Percentiles rank a stretch among this genome's conserved stretches.
phyloP scores from a whole-genome alignment of 2,329 filamentous ascomycete species.

The Colletotrichum cuscutae region DNA sequence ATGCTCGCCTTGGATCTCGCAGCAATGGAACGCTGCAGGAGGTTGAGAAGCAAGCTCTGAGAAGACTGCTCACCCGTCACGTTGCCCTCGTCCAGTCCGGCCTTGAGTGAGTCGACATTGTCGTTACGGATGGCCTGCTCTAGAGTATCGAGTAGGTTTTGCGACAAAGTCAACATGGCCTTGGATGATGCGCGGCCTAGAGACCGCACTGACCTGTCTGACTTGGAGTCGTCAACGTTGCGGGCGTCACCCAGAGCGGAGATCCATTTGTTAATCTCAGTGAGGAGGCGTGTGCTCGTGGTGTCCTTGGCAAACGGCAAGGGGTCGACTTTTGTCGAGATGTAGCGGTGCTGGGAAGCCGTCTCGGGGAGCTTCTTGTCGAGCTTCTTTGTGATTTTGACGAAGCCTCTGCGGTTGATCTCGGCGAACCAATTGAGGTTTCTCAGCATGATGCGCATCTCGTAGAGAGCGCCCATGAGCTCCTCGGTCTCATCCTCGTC shows the following conservation, averaged over 20 bases:
- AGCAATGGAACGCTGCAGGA: slow-evolving; percentile 82
- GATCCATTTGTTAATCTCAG: slow-evolving; percentile 89
- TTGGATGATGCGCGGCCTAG: slow-evolving; percentile 81
- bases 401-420: slow-evolving; percentile 92
- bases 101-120: slow-evolving; percentile 66
- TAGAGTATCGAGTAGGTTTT: slow-evolving; percentile 74
- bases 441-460: slow-evolving; percentile 85
- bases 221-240: slow-evolving; percentile 78
- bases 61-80: slow-evolving; percentile 63
- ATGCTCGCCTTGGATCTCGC: slow-evolving; percentile 76
- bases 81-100: slow-evolving; percentile 66
- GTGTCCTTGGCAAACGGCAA: slow-evolving; percentile 85
- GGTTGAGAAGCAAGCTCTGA: slow-evolving; percentile 79
- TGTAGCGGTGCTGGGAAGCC: slow-evolving; percentile 84
- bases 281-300: slow-evolving; percentile 58
- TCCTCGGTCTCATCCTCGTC: slow-evolving; percentile 93
- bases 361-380: slow-evolving; percentile 90
- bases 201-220: slow-evolving; percentile 79
- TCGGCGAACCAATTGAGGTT: slow-evolving; percentile 98
- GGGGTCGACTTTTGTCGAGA: slow-evolving; percentile 90
- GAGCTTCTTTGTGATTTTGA: slow-evolving; percentile 99
- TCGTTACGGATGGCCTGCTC: slow-evolving; percentile 79
- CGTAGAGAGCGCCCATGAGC: slow-evolving; percentile 87
- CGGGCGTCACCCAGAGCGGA: slow-evolving; percentile 83
- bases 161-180: slow-evolving; percentile 77